phyloP scores from a whole-genome alignment of 2,329 filamentous ascomycete genomes.

The Xylariaceae sp. region DNA sequence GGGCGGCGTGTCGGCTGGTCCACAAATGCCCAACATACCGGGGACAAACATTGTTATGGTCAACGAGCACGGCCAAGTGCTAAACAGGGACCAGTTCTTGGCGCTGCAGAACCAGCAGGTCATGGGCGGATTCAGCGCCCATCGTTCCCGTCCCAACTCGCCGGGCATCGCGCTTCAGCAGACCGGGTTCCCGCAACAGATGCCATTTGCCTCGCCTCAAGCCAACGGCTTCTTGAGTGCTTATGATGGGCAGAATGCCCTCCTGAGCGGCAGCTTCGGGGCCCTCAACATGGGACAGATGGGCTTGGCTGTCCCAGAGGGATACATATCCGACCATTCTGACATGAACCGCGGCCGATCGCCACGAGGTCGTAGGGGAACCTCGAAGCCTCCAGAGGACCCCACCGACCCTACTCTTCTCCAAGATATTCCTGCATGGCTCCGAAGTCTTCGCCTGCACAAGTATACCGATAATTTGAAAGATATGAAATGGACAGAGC shows the following conservation, averaged over 20 bases:
- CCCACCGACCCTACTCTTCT: constrained; percentile 86
- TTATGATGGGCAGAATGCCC: constrained; percentile 69
- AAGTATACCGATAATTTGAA: constrained; percentile 99
- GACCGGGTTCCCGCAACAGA: constrained; percentile 50
- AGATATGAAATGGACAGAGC: constrained; percentile 92
- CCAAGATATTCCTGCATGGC: constrained; percentile 93
- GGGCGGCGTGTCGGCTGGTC: constrained; percentile 59
- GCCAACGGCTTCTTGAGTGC: constrained; percentile 92
- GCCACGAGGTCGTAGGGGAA: constrained; percentile 84
- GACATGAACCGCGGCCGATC: constrained; percentile 88
- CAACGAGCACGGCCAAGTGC: constrained; percentile 83
- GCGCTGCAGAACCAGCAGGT: constrained; percentile 67
- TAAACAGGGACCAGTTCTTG: constrained; percentile 79
- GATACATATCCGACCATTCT: constrained; percentile 89
- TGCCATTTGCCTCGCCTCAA: constrained; percentile 80
- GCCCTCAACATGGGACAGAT: constrained; percentile 68
- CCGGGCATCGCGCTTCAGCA: constrained; percentile 77
- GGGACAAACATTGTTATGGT: constrained; percentile 85
- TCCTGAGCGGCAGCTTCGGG: constrained; percentile 65
- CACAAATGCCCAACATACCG: constrained; percentile 57
- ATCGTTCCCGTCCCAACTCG: constrained; percentile 82
- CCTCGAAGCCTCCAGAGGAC: constrained; percentile 95
- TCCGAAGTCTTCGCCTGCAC: constrained; percentile 88
- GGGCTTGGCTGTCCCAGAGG: constrained; percentile 65
- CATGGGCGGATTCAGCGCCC: constrained; percentile 53